These are phyloP conservation scores for Pseudomassariella vexata DNA, from an alignment of 2,329 filamentous ascomycete species.

Conservation along the genomic window DNA sequence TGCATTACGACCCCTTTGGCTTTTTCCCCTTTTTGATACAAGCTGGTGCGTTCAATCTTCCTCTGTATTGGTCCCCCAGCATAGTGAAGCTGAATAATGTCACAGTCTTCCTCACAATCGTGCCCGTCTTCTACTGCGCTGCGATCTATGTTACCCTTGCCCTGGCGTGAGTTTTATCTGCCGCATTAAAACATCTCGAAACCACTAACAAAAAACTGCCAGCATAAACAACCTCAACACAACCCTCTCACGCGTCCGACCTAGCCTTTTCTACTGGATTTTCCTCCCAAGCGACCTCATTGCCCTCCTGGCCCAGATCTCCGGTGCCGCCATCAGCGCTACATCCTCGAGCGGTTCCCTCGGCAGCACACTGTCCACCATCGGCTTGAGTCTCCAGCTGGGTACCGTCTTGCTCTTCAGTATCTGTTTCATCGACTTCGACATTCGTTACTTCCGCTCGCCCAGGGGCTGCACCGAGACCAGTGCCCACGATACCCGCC, in stretches of 20 bases:
- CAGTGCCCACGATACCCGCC: conserved; percentile 13
- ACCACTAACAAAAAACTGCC: conserved; percentile 21
- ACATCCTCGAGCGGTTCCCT: conserved; percentile 37
- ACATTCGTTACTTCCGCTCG: conserved; percentile 20
- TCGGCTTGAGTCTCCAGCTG: conserved; percentile 54
- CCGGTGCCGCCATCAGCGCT: conserved; percentile 35
- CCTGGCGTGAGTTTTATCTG: conserved; percentile 21
- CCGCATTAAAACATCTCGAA: conserved; percentile 17
- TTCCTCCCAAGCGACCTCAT: conserved; percentile 36
- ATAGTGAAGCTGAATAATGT: background rate
- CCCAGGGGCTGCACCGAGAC: background rate
- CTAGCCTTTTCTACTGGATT: conserved; percentile 19
- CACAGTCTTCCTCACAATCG: conserved; percentile 51
- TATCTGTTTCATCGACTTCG: conserved; percentile 37
- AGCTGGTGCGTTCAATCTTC: conserved; percentile 47
- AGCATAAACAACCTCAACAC: conserved; percentile 27
- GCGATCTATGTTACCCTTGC: conserved; percentile 61
- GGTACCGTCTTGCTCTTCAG: conserved; percentile 48
- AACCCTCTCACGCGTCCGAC: conserved; percentile 17
- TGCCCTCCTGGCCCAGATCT: conserved; percentile 37
- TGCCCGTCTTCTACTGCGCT: conserved; percentile 52
- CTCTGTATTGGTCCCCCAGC: background rate
- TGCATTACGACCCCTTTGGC: conserved; percentile 52
- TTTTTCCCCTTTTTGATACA: conserved; percentile 60
- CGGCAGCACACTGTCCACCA: conserved; percentile 43